Conservation (phyloP, 768 basidiomycete genomes). For the Mycena rosella region DNA sequence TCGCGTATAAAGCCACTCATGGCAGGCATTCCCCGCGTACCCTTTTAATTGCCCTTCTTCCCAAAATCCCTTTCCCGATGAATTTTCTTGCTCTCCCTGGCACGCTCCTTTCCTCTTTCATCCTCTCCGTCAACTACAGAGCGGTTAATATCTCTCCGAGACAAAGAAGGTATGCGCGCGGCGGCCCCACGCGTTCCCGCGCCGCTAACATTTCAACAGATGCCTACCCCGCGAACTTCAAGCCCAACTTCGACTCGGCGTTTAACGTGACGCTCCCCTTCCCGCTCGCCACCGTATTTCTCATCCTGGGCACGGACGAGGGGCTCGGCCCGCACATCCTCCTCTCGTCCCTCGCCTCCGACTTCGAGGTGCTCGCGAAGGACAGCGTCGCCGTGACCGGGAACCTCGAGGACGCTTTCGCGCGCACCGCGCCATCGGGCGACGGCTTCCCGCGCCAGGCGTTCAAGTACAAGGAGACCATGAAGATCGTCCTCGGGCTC, state of each 20-base stretch:
- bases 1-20: too few relatives aligned
- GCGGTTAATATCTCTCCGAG: conserved; percentile 17
- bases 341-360: conserved; percentile 27
- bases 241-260: conserved; percentile 31
- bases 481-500: conserved; percentile 32
- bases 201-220: background rate
- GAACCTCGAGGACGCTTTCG: conserved; percentile 32
- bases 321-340: conserved; percentile 25
- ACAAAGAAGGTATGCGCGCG: background rate
- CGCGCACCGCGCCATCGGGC: conserved; percentile 14
- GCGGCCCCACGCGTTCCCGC: too few relatives aligned
- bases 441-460: conserved; percentile 28
- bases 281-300: conserved; percentile 33
- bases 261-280: conserved; percentile 29
- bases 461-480: conserved; percentile 31
- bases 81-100: conserved; percentile 18
- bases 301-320: conserved; percentile 30
- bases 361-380: background rate
- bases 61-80: conserved; percentile 4
- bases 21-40: too few relatives aligned
- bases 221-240: conserved; percentile 34
- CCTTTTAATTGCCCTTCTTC: background rate
- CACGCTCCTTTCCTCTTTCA: conserved; percentile 5
- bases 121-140: conserved; percentile 18
- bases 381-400: conserved; percentile 30